Percentiles rank a stretch among this genome's conserved stretches.
These are phyloP conservation scores for Chrysanthemum makinoi DNA, from an alignment of 129 eudicot genomes.

Conservation along the genomic window DNA sequence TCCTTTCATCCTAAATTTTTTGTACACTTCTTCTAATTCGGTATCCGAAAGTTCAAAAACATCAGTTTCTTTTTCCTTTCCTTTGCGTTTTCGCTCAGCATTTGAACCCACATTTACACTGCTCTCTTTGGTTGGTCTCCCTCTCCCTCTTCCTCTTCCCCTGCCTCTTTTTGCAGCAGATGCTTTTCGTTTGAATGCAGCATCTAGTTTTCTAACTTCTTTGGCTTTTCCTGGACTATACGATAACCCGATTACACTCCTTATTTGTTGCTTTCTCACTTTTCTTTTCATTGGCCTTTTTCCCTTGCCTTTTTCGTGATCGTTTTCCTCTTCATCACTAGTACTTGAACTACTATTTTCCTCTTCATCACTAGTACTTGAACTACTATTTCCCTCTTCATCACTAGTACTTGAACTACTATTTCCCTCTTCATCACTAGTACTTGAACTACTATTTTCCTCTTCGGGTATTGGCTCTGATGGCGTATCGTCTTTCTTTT, in stretches of 20 bases:
- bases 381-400: slow-evolving; percentile 1
- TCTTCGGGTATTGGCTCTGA: neutral
- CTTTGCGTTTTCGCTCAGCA: neutral
- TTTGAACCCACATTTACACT: neutral
- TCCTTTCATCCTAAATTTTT: neutral
- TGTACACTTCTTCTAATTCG: neutral
- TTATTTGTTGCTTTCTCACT: neutral
- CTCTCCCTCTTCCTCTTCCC: neutral
- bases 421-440: neutral
- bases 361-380: neutral
- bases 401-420: no score
- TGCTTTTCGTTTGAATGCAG: neutral
- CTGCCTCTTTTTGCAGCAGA: neutral
- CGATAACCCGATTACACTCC: neutral
- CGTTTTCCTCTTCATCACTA: neutral
- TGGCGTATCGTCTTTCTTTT: neutral
- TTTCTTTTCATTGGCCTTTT: neutral
- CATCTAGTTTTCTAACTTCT: neutral
- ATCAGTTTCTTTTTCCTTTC: slow-evolving; percentile 1
- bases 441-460: slow-evolving; percentile 4
- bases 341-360: neutral
- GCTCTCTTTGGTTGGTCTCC: neutral
- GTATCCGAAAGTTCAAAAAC: neutral
- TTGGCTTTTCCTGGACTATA: neutral
- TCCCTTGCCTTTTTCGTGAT: neutral